Evolutionary conservation across 768 basidiomycete genomes (phyloP).

Genomic region (Xerocomellus amylosporus): DNA sequence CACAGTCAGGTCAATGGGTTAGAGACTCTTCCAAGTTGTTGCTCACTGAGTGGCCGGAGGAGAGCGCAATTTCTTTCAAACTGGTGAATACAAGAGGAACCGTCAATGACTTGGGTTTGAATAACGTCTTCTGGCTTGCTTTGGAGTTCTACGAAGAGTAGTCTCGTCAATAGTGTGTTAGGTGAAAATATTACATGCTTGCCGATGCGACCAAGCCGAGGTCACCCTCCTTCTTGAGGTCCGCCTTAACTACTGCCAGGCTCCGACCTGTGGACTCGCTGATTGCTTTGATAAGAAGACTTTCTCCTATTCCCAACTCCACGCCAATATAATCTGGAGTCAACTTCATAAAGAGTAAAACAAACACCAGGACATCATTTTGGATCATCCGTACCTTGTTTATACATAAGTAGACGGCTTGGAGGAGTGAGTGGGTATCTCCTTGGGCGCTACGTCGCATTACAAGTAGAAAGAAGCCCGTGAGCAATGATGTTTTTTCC

Average conservation of each 20-base stretch:
- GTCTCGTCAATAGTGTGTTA: not conserved
- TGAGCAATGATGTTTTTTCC: conserved; percentile 88
- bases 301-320: conserved; percentile 96
- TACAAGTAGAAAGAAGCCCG: conserved; percentile 84
- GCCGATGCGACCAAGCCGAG: conserved; percentile 97
- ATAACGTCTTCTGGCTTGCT: conserved; percentile 88
- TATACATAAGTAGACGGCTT: conserved; percentile 93
- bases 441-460: conserved; percentile 80
- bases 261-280: conserved; percentile 93
- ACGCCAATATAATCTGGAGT: conserved; percentile 94
- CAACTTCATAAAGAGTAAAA: conserved; percentile 47
- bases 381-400: conserved; percentile 64
- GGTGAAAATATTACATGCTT: conserved; percentile 17
- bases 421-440: conserved; percentile 73
- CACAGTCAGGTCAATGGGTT: not conserved
- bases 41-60: conserved; percentile 76
- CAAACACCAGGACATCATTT: not conserved
- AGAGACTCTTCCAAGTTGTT: not conserved
- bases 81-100: conserved; percentile 88
- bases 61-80: conserved; percentile 85
- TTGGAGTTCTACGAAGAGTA: conserved; percentile 72
- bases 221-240: conserved; percentile 93
- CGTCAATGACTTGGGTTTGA: conserved; percentile 90
- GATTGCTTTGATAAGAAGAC: conserved; percentile 91
- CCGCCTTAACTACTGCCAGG: conserved; percentile 76